Evolutionary conservation across 2,329 filamentous ascomycete species (phyloP).

Genomic region (Penicillium sp.): DNA sequence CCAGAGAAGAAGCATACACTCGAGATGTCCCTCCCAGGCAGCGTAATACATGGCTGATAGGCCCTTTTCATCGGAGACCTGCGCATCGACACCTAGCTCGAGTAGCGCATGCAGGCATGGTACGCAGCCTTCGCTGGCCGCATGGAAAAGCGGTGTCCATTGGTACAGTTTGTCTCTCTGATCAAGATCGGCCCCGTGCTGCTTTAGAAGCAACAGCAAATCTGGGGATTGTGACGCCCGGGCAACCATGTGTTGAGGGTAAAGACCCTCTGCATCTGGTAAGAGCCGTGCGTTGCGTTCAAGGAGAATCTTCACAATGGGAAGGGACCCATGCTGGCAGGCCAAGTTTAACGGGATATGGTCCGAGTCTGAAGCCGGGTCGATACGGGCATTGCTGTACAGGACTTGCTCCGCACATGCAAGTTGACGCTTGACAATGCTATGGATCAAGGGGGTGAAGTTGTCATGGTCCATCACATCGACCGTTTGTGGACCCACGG

Average conservation of each 20-base stretch:
- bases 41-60: constrained; percentile 97
- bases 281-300: constrained; percentile 76
- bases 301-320: constrained; percentile 80
- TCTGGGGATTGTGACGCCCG: constrained; percentile 79
- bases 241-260: constrained; percentile 94
- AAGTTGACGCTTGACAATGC: constrained; percentile 83
- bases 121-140: constrained; percentile 92
- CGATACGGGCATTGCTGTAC: constrained; percentile 73
- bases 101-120: constrained; percentile 80
- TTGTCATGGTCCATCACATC: constrained; percentile 93
- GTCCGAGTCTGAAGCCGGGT: constrained; percentile 80
- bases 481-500: constrained; percentile 69
- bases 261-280: constrained; percentile 93
- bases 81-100: constrained; percentile 71
- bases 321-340: constrained; percentile 84
- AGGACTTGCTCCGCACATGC: constrained; percentile 78
- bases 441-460: constrained; percentile 92
- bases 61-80: constrained; percentile 84
- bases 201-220: constrained; percentile 73
- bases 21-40: constrained; percentile 92
- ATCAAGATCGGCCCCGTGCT: constrained; percentile 84
- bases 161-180: constrained; percentile 94
- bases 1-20: constrained; percentile 83
- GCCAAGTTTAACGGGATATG: constrained; percentile 93
- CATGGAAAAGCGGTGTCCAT: constrained; percentile 95